Percentiles rank a stretch among this genome's conserved stretches.
phyloP scores from a whole-genome alignment of 257 asterid genomes.

The Leptodermis oblonga region DNA sequence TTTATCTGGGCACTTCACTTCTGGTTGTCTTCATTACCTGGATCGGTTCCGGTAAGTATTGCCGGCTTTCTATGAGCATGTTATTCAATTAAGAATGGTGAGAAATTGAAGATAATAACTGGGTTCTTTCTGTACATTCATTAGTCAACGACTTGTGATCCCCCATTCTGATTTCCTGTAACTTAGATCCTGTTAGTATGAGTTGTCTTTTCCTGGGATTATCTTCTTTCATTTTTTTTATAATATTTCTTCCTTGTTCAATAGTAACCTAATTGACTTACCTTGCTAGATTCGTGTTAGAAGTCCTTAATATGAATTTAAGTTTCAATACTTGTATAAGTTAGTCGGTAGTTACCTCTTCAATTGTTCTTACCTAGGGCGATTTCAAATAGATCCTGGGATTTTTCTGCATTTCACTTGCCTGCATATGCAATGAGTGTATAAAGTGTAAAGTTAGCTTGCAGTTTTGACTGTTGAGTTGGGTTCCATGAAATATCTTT shows the following conservation, averaged over 20 bases:
- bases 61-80: not conserved
- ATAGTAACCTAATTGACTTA: not conserved
- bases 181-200: not conserved
- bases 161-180: not conserved
- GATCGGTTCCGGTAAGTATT: constrained; percentile 62
- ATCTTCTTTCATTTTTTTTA: not conserved
- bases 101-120: not conserved
- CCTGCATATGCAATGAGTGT: not conserved
- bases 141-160: not conserved
- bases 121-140: not conserved
- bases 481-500: not conserved
- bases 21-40: constrained; percentile 64
- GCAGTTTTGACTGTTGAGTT: not conserved
- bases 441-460: not conserved
- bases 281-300: not conserved
- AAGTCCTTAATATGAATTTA: not conserved
- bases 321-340: not conserved
- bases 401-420: not conserved
- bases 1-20: constrained; percentile 50
- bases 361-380: not conserved
- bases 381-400: not conserved
- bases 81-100: not conserved
- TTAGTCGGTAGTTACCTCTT: not conserved
- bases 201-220: not conserved
- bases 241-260: not conserved